A percentile compares a stretch with the other conserved stretches of the same genome.
Evolutionary conservation across 306 rosid genomes (phyloP).

Genomic region (Acacia crassicarpa): DNA sequence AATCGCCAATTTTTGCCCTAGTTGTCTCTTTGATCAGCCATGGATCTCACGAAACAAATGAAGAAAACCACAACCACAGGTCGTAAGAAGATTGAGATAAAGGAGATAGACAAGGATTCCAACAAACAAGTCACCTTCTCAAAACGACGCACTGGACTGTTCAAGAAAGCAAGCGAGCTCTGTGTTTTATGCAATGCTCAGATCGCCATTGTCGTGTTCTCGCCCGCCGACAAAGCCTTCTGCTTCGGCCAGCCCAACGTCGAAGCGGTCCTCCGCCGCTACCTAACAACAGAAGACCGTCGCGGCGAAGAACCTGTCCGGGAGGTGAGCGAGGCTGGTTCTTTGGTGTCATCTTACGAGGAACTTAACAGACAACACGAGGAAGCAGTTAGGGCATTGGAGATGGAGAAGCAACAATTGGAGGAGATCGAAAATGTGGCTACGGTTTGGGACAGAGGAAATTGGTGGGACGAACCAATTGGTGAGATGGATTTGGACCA

Average conservation of each 20-base stretch:
- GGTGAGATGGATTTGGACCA: constrained; percentile 34
- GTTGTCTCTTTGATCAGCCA: background rate
- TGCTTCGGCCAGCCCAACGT: constrained; percentile 45
- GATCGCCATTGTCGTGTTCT: constrained; percentile 43
- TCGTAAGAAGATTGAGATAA: constrained; percentile 54
- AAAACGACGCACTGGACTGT: constrained; percentile 37
- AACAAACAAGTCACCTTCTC: constrained; percentile 50
- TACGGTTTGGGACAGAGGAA: constrained; percentile 2
- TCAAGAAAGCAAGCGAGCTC: constrained; percentile 62
- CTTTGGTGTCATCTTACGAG: background rate
- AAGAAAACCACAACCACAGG: constrained; percentile 36
- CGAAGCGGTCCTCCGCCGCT: constrained; percentile 35
- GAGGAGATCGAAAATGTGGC: constrained; percentile 6
- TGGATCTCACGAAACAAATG: constrained; percentile 1
- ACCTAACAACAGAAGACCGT: background rate
- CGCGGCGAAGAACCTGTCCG: background rate
- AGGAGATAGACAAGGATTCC: constrained; percentile 36
- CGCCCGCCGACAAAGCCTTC: constrained; percentile 45
- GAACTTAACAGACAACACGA: constrained; percentile 34
- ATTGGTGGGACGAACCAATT: constrained; percentile 48
- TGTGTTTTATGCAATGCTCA: constrained; percentile 48
- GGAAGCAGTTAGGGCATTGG: constrained; percentile 35
- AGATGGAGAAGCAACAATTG: constrained; percentile 34
- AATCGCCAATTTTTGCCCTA: background rate
- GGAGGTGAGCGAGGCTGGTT: background rate